Percentiles rank a stretch among this genome's conserved stretches.
phyloP scores from a whole-genome alignment of 176 grass and related monocot genomes.

The Tillandsia fasciculata region DNA sequence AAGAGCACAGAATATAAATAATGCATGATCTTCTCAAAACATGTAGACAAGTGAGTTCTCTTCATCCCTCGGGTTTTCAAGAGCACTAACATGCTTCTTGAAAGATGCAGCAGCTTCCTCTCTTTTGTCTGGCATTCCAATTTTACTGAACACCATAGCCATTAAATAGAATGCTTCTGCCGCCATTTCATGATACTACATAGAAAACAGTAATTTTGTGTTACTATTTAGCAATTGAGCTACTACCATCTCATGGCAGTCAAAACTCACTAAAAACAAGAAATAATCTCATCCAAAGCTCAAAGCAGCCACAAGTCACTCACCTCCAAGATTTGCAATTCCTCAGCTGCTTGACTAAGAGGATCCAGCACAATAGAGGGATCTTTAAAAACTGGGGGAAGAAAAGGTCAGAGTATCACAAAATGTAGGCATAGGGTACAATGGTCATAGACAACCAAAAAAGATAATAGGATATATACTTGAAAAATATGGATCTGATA shows the following conservation, averaged over 20 bases:
- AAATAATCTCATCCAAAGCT: not conserved
- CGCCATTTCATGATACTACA: slow-evolving; percentile 84
- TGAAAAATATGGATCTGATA: slow-evolving; percentile 50
- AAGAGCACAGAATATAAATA: not conserved
- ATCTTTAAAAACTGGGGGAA: slow-evolving; percentile 47
- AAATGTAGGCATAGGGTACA: not conserved
- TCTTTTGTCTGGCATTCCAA: slow-evolving; percentile 50
- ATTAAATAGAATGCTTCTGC: slow-evolving; percentile 79
- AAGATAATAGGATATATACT: slow-evolving; percentile 19
- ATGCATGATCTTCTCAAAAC: not conserved
- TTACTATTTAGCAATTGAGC: not conserved
- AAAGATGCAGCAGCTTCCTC: slow-evolving; percentile 59
- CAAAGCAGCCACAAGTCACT: not conserved
- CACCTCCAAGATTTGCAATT: slow-evolving; percentile 85
- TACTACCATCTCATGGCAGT: not conserved
- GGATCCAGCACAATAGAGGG: slow-evolving; percentile 64
- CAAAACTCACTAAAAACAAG: not conserved
- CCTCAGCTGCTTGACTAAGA: slow-evolving; percentile 66
- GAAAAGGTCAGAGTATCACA: not conserved
- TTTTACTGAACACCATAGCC: slow-evolving; percentile 51
- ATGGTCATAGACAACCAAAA: not conserved
- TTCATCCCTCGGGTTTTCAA: slow-evolving; percentile 50
- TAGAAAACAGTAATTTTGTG: not conserved
- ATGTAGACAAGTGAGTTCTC: slow-evolving; percentile 33
- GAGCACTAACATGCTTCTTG: slow-evolving; percentile 40